Evolutionary conservation across 1,139 yeast species (phyloP).

Genomic region (Hemisphaericaspora xylofermentans): DNA sequence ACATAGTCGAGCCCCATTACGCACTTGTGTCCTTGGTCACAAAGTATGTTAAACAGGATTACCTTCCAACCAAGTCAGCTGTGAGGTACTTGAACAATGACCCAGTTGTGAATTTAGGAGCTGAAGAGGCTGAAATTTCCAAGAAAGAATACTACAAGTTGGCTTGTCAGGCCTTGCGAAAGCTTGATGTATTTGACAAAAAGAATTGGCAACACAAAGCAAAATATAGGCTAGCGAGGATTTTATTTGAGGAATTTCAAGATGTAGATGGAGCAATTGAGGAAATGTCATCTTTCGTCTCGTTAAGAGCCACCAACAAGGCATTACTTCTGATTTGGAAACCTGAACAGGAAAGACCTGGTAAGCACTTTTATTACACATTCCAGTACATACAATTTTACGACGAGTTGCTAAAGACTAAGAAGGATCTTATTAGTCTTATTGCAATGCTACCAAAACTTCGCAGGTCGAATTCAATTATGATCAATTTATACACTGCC

Average conservation of each 20-base stretch:
- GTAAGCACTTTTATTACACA: conserved; percentile 84
- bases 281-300: conserved; percentile 63
- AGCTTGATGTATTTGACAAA: conserved; percentile 60
- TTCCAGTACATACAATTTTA: conserved; percentile 66
- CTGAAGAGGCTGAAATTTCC: conserved; percentile 15
- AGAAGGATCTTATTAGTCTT: conserved; percentile 59
- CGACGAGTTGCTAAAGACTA: conserved; percentile 52
- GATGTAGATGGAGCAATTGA: conserved; percentile 57
- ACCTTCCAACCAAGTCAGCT: conserved; percentile 37
- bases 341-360: conserved; percentile 88
- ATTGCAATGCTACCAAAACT: conserved; percentile 65
- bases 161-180: conserved; percentile 28
- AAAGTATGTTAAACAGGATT: conserved; percentile 49
- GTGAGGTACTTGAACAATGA: conserved; percentile 37
- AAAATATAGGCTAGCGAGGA: conserved; percentile 66
- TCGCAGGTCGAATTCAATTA: conserved; percentile 72
- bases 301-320: conserved; percentile 67
- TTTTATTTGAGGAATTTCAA: conserved; percentile 53
- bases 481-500: conserved; percentile 58
- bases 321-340: conserved; percentile 87
- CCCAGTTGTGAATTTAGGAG: conserved; percentile 21
- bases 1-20: conserved; percentile 74
- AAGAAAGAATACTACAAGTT: conserved; percentile 25
- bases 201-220: conserved; percentile 94
- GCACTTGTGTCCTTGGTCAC: conserved; percentile 55